Evolutionary conservation across 495 filamentous ascomycete species (phyloP).

Genomic region (Hyaloscypha bicolor): DNA sequence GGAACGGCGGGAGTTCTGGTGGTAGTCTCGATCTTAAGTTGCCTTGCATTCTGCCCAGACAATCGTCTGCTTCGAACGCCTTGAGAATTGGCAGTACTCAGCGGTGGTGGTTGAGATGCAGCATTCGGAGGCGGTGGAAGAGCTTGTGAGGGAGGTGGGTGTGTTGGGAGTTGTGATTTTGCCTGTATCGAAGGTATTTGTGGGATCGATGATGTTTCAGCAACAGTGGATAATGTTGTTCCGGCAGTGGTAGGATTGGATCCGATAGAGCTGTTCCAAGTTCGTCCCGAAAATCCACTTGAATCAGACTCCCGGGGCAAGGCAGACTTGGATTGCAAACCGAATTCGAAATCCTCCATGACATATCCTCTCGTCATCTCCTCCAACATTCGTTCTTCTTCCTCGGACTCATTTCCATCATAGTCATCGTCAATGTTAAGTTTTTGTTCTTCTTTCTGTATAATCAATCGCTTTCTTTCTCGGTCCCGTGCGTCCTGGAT

Average conservation of each 20-base stretch:
- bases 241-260: slow-evolving; percentile 77
- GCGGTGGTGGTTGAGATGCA: slow-evolving; percentile 19
- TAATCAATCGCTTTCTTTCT: slow-evolving; percentile 42
- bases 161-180: slow-evolving; percentile 21
- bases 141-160: slow-evolving; percentile 48
- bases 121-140: slow-evolving; percentile 42
- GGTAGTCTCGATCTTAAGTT: slow-evolving; percentile 86
- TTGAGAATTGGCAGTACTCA: slow-evolving; percentile 41
- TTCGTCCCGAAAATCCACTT: slow-evolving; percentile 79
- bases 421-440: slow-evolving; percentile 47
- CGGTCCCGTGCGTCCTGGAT: slow-evolving; percentile 32
- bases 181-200: slow-evolving; percentile 22
- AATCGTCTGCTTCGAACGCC: slow-evolving; percentile 79
- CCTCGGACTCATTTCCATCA: slow-evolving; percentile 78
- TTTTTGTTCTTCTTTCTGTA: slow-evolving; percentile 34
- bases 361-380: slow-evolving; percentile 89
- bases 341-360: slow-evolving; percentile 87
- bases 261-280: slow-evolving; percentile 84
- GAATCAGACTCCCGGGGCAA: slow-evolving; percentile 89
- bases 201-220: slow-evolving; percentile 58
- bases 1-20: slow-evolving; percentile 38
- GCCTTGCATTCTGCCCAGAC: slow-evolving; percentile 75
- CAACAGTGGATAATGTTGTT: slow-evolving; percentile 74
- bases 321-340: slow-evolving; percentile 68
- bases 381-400: slow-evolving; percentile 89